phyloP scores from a whole-genome alignment of 2,329 filamentous ascomycete species.

The Esteya vermicola region DNA sequence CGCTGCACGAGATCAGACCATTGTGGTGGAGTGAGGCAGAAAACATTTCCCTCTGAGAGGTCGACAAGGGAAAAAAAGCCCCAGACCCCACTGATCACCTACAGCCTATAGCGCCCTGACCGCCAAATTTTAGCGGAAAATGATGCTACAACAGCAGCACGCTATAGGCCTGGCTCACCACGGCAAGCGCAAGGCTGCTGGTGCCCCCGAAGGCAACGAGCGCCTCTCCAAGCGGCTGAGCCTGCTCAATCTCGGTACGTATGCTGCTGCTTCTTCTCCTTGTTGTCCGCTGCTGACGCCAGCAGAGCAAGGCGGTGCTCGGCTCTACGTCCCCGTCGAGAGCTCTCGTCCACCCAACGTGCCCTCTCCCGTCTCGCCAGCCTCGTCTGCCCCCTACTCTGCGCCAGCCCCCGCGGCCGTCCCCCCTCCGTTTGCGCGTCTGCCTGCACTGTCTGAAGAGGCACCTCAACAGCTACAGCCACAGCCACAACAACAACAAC shows the following conservation, averaged over 20 bases:
- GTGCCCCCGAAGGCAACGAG: constrained; percentile 41
- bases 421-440: too few relatives aligned
- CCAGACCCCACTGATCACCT: background rate
- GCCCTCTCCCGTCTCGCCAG: constrained; percentile 2
- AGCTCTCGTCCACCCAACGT: constrained; percentile 16
- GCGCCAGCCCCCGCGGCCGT: too few relatives aligned
- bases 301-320: constrained; percentile 46
- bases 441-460: background rate
- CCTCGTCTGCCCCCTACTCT: too few relatives aligned
- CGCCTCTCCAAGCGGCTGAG: constrained; percentile 76
- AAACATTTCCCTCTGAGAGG: background rate
- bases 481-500: too few relatives aligned
- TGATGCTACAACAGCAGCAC: constrained; percentile 4
- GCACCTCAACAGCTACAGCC: background rate
- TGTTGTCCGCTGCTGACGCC: background rate
- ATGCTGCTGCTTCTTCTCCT: background rate
- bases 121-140: background rate
- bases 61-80: too few relatives aligned
- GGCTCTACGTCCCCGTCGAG: constrained; percentile 53
- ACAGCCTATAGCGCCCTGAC: background rate
- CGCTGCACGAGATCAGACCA: background rate
- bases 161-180: constrained; percentile 9
- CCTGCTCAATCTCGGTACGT: constrained; percentile 62
- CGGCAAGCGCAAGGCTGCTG: constrained; percentile 47
- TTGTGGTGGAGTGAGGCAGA: background rate